Evolutionary conservation across 192 early-diverging fungal genomes (phyloP), one percentile per base, ranked within the genome.

Genomic region (Coemansia sp.): DNA sequence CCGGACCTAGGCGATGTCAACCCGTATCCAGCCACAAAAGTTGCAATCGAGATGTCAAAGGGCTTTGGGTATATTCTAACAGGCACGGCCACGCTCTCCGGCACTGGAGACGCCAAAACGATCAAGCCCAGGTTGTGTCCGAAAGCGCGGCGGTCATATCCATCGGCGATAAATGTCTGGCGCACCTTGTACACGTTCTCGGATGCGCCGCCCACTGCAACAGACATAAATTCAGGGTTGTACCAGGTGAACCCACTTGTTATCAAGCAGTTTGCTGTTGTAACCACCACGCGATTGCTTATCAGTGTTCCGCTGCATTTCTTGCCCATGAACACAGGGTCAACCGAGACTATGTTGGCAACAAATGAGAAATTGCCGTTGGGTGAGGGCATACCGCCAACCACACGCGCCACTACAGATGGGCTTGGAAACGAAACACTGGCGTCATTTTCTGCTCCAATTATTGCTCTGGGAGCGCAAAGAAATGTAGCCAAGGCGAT

Each of bases 201-300:
- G 6, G 26, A 23, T 21, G 48, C 48, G 29, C 37, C 7, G 28
- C 40, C 58, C 26, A 77, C 56, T 7, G 62, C 56, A 3, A 77
- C 66, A 0, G 75, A 61, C 39, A 71, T 61, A 1, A 64, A 58
- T 2, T 23, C 7, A 4, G 75, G 43, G 25, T 66, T 56, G 53
- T 67, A 77, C 58, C 66, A 61, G 0, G 75, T 64, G 21, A 34
- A 35, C 0, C 31, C 55, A 23, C 58, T 40, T 9, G 69, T 60
- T 26, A 61, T 63, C 30, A 77, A 66, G 23, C 75, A 77, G 59
- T 77, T 68, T 51, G 75, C 69, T 0, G 75, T 77, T 13, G 75
- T 77, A 20, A 71, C 40, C 1, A 77, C 69, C 2, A 63, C 52
- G 12, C 31, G 65, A 5, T 62, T 29, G 30, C 25, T 49, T 28